Evolutionary conservation across 768 basidiomycete species (phyloP), one percentile per base, ranked within the genome.

Genomic region (Pisolithus orientalis): DNA sequence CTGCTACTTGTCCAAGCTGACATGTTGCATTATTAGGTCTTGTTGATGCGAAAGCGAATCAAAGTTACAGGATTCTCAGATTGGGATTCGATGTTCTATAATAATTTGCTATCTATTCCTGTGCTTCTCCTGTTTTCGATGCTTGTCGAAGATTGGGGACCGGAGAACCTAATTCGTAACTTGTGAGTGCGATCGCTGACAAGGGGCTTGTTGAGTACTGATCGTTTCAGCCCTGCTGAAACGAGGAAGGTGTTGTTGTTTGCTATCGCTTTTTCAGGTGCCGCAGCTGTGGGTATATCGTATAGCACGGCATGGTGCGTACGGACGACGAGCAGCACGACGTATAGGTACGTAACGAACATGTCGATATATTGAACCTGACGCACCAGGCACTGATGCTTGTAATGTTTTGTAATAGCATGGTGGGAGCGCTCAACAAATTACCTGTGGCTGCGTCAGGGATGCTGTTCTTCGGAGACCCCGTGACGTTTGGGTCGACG

Each of bases 61-160:
- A 97, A 97, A 73, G 68, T 76, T 39, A 97, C 93, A 14, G 91
- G 91, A 17, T 97, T 98, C 73, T 85, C 93, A 46, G 95, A 99
- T 63, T 96, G 94, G 94, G 95, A 97, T 64, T 86, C 94, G 11
- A 97, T 97, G 94, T 95, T 92, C 73, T 98, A 98, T 76, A 96
- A 95, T 74, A 99, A 98, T 68, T 66, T 97, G 43, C 73, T 98
- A 48, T 95, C 92, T 17, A 94, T 98, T 60, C 96, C 96, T 5
- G 84, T 97, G 38, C 74, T 99, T 42, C 76, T 79, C 50, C 61
- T 91, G 47, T 91, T 86, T 63, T 96, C 94, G 8, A 58, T 98
- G 57, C 58, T 92, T 45, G 70, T 87, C 29, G 96, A 99, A 71
- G 84, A 96, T 65, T 99, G 96, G 96, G 80, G 85, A 34, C 72